Evolutionary conservation across 1,139 yeast species (phyloP).

Genomic region (Suhomyces choctaworum): DNA sequence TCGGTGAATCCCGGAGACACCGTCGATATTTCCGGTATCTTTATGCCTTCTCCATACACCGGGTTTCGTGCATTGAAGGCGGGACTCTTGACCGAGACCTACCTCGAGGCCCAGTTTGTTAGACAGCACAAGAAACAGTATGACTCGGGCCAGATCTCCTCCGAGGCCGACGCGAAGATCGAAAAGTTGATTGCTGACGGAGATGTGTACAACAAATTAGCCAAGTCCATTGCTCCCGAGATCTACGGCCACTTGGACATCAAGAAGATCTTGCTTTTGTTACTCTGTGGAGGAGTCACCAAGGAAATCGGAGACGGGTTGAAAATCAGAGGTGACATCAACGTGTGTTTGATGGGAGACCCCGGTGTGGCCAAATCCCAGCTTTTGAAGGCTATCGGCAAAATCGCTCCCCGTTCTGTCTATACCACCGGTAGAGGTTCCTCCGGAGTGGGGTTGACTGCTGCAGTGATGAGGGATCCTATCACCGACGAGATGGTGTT

Average conservation of each 20-base stretch:
- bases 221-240: conserved; percentile 95
- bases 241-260: conserved; percentile 93
- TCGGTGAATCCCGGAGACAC: conserved; percentile 91
- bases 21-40: conserved; percentile 89
- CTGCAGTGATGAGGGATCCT: conserved; percentile 98
- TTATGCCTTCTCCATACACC: conserved; percentile 91
- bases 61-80: conserved; percentile 92
- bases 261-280: conserved; percentile 80
- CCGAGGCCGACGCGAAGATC: conserved; percentile 57
- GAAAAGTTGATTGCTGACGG: conserved; percentile 54
- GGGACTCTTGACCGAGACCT: conserved; percentile 92
- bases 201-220: conserved; percentile 74
- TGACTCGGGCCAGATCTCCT: conserved; percentile 61
- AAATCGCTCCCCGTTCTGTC: conserved; percentile 95
- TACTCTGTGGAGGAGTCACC: conserved; percentile 93
- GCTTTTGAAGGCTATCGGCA: conserved; percentile 83
- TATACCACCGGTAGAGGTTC: conserved; percentile 99
- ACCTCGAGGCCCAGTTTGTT: conserved; percentile 82
- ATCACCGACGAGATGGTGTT: conserved; percentile 97
- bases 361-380: conserved; percentile 99
- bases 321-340: conserved; percentile 96
- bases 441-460: conserved; percentile 98
- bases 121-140: conserved; percentile 88
- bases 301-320: conserved; percentile 95
- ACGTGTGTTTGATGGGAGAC: conserved; percentile 97